phyloP scores from a whole-genome alignment of 805 yeast species.

The Wickerhamiella vanderwaltii region DNA sequence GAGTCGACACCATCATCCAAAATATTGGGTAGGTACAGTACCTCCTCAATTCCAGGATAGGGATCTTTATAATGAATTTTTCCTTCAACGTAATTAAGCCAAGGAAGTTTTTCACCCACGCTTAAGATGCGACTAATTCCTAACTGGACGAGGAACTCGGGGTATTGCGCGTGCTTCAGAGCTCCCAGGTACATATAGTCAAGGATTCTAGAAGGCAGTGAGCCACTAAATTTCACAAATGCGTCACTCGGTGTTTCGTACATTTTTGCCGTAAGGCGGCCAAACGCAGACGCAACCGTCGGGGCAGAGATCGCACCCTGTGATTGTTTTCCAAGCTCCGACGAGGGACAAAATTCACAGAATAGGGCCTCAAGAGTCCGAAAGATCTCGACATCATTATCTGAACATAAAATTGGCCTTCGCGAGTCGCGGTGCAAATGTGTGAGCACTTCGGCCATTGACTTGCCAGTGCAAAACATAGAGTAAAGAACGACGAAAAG shows the following conservation, averaged over 20 bases:
- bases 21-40: conserved; percentile 55
- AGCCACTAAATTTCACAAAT: conserved; percentile 36
- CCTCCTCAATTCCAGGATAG: conserved; percentile 32
- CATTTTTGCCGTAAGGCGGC: conserved; percentile 8
- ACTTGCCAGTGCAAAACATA: conserved; percentile 52
- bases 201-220: conserved; percentile 72
- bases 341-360: conserved; percentile 45
- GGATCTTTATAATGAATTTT: conserved; percentile 1
- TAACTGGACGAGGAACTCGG: conserved; percentile 46
- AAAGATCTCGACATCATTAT: conserved; percentile 56
- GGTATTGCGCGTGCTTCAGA: conserved; percentile 64
- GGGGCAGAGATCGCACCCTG: conserved; percentile 15
- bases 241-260: conserved; percentile 21
- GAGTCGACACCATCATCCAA: conserved; percentile 90
- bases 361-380: conserved; percentile 53
- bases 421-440: conserved; percentile 50
- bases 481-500: conserved; percentile 58
- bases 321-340: conserved; percentile 12
- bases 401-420: conserved; percentile 76
- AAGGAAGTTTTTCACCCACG: conserved; percentile 68
- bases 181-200: conserved; percentile 82
- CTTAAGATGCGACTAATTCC: conserved; percentile 67
- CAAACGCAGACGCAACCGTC: conserved; percentile 4
- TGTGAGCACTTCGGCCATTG: conserved; percentile 53
- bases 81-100: conserved; percentile 35